Evolutionary conservation across 306 rosid genomes (phyloP).

Genomic region (Cicer pinnatifidum): DNA sequence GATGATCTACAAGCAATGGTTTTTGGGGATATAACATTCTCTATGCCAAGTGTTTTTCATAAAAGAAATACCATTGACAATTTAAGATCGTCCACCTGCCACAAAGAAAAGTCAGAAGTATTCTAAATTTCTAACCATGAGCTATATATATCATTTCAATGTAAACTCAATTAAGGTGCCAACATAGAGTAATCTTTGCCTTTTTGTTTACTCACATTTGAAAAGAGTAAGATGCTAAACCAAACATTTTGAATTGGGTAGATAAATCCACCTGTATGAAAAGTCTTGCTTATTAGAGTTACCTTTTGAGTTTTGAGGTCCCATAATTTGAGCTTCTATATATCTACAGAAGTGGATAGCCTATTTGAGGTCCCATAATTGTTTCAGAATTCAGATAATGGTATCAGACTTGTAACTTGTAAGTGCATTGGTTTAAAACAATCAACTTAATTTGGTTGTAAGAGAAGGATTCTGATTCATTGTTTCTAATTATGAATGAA

Average conservation of each 20-base stretch:
- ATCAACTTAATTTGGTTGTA: not conserved
- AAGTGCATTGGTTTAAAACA: not conserved
- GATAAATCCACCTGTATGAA: not conserved
- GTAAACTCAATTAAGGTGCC: no score
- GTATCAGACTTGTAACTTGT: not conserved
- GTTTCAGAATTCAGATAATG: not conserved
- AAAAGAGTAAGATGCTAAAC: constrained; percentile 6
- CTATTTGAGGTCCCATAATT: not conserved
- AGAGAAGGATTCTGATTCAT: not conserved
- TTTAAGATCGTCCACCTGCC: not conserved
- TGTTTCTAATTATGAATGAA: not conserved
- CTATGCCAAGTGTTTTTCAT: not conserved
- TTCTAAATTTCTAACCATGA: not conserved
- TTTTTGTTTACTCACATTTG: constrained; percentile 2
- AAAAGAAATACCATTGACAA: not conserved
- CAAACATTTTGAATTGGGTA: constrained; percentile 4
- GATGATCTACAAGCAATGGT: not conserved
- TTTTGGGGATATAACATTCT: not conserved
- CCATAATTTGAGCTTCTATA: not conserved
- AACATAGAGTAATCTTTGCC: not conserved
- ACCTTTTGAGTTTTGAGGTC: not conserved
- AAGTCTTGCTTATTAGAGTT: constrained; percentile 11
- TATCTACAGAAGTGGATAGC: not conserved
- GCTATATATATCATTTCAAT: no score
- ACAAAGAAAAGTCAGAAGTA: not conserved